A percentile compares a stretch with the other conserved stretches of the same genome.
Conservation (phyloP, 2,329 filamentous ascomycete species). For the Penicillium sp. region DNA sequence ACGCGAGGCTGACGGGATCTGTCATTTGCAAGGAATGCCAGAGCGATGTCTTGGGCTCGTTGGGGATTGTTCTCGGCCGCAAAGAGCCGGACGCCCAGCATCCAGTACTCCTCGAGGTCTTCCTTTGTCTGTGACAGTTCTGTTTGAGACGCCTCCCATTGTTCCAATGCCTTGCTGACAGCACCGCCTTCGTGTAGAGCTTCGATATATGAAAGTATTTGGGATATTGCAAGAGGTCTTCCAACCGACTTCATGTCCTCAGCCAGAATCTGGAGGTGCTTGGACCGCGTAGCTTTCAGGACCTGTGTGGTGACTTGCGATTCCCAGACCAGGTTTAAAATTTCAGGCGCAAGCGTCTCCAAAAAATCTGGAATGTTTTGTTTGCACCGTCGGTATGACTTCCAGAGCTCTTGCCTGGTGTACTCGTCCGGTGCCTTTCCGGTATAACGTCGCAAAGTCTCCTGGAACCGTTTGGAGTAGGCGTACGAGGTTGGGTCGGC, state of each 20-base stretch:
- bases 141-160: conserved; percentile 62
- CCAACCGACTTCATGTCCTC: conserved; percentile 67
- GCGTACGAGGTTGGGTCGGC: conserved; percentile 38
- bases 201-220: conserved; percentile 69
- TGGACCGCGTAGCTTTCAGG: conserved; percentile 53
- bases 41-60: conserved; percentile 52
- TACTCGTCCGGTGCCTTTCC: conserved; percentile 31
- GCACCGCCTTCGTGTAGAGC: conserved; percentile 66
- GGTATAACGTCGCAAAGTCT: conserved; percentile 35
- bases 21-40: conserved; percentile 42
- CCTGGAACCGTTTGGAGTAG: conserved; percentile 45
- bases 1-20: conserved; percentile 48
- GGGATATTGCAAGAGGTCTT: conserved; percentile 55
- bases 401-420: conserved; percentile 47
- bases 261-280: conserved; percentile 62
- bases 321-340: conserved; percentile 69
- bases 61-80: conserved; percentile 50
- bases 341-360: conserved; percentile 58
- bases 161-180: conserved; percentile 60
- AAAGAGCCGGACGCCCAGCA: conserved; percentile 54
- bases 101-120: conserved; percentile 46
- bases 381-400: conserved; percentile 53
- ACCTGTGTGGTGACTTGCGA: conserved; percentile 51
- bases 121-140: conserved; percentile 51
- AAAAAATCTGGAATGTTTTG: conserved; percentile 50